Evolutionary conservation across 2,329 filamentous ascomycete species (phyloP).

Genomic region (Coniochaeta ligniaria): DNA sequence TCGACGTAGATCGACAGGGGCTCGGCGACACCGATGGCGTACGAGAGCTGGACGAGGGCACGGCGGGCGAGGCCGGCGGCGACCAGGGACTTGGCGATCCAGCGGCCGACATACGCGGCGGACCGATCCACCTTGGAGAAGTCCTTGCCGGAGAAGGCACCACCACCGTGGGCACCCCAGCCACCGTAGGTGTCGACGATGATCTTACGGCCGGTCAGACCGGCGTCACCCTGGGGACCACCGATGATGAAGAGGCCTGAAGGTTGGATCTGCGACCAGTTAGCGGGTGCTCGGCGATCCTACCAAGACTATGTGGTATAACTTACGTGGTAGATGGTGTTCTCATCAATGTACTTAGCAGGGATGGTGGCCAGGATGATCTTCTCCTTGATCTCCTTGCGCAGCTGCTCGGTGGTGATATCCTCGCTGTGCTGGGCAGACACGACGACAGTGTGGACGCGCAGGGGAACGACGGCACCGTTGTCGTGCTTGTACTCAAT

Average conservation of each 20-base stretch:
- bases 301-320: neutral
- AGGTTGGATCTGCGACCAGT: constrained; percentile 69
- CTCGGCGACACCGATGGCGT: constrained; percentile 98
- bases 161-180: constrained; percentile 99
- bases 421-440: constrained; percentile 88
- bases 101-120: constrained; percentile 92
- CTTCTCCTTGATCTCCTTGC: constrained; percentile 94
- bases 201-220: constrained; percentile 98
- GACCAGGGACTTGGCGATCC: constrained; percentile 98
- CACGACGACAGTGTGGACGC: constrained; percentile 95
- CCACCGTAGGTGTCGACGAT: constrained; percentile 99
- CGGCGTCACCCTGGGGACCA: constrained; percentile 97
- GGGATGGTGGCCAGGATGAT: constrained; percentile 95
- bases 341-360: constrained; percentile 81
- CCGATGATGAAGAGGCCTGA: constrained; percentile 98
- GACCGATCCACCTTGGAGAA: constrained; percentile 99
- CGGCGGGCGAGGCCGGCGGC: constrained; percentile 83
- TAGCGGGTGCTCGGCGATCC: neutral
- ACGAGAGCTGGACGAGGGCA: constrained; percentile 93
- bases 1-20: constrained; percentile 97
- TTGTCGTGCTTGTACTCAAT: constrained; percentile 97
- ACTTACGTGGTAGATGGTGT: constrained; percentile 89
- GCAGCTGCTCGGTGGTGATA: constrained; percentile 85
- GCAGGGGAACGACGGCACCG: constrained; percentile 83
- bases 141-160: constrained; percentile 99